These are phyloP conservation scores for Calonectria pseudoturangicola DNA, from an alignment of 2,329 filamentous ascomycete species.

Conservation along the genomic window DNA sequence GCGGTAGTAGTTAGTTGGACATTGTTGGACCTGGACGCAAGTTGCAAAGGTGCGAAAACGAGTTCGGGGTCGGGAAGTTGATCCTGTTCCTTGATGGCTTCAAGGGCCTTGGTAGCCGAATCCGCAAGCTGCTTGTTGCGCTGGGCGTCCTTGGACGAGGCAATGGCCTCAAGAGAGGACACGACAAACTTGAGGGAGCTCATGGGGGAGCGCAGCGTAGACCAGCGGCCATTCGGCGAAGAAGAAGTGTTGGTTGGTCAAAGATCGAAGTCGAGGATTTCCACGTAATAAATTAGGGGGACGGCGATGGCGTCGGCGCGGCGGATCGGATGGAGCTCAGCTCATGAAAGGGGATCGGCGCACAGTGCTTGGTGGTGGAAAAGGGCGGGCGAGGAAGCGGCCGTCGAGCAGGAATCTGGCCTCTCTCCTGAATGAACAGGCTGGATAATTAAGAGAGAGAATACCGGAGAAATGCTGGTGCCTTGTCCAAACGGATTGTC, in stretches of 20 bases:
- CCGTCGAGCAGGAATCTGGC: constrained; percentile 4
- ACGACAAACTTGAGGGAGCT: constrained; percentile 98
- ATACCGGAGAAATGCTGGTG: constrained; percentile 36
- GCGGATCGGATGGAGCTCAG: constrained; percentile 41
- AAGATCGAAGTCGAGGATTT: constrained; percentile 37
- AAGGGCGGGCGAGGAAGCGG: background rate
- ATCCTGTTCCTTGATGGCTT: constrained; percentile 90
- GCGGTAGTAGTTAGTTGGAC: constrained; percentile 91
- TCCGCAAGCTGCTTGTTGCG: constrained; percentile 90
- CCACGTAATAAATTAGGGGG: constrained; percentile 41
- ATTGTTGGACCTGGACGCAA: constrained; percentile 91
- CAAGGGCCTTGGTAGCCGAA: constrained; percentile 86
- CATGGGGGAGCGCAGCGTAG: constrained; percentile 76
- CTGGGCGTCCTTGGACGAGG: constrained; percentile 91
- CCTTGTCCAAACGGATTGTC: constrained; percentile 34
- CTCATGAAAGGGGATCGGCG: constrained; percentile 37
- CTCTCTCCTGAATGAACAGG: constrained; percentile 25
- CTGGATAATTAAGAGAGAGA: constrained; percentile 33
- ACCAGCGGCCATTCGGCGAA: constrained; percentile 67
- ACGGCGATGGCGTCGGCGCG: constrained; percentile 35
- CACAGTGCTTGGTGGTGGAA: constrained; percentile 17
- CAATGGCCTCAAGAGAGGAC: constrained; percentile 93
- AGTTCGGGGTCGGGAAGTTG: constrained; percentile 91
- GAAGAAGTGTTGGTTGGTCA: constrained; percentile 29
- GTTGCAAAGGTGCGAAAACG: constrained; percentile 91